phyloP scores from a whole-genome alignment of 108 stramenopile genomes.

The Aurantiochytrium sp. region DNA sequence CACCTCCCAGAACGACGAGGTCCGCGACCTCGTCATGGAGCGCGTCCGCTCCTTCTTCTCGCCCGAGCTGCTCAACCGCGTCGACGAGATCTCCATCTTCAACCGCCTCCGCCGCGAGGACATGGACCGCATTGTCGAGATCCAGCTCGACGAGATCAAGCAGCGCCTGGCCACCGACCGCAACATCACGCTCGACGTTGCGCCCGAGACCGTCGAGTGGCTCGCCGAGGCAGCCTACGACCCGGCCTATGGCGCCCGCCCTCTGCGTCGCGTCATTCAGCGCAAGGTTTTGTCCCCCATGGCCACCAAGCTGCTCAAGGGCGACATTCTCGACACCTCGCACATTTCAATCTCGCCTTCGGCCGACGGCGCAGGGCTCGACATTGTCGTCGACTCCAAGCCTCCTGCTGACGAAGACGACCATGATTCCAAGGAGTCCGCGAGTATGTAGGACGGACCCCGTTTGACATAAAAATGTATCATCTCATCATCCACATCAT shows the following conservation, averaged over 20 bases:
- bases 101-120: slow-evolving; percentile 71
- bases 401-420: not conserved
- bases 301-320: not conserved
- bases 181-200: slow-evolving; percentile 46
- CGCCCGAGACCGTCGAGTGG: slow-evolving; percentile 51
- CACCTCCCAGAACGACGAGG: slow-evolving; percentile 43
- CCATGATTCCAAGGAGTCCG: too few species aligned
- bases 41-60: slow-evolving; percentile 73
- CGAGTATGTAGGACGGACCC: too few species aligned
- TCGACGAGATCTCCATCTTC: slow-evolving; percentile 94
- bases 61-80: slow-evolving; percentile 96
- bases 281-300: slow-evolving; percentile 3
- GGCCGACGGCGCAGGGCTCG: not conserved
- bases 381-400: not conserved
- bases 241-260: slow-evolving; percentile 60
- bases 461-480: too few species aligned
- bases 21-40: slow-evolving; percentile 62
- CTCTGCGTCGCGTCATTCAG: slow-evolving; percentile 59
- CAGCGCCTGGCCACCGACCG: slow-evolving; percentile 47
- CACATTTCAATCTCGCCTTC: not conserved
- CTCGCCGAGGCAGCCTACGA: slow-evolving; percentile 53
- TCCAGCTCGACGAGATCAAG: slow-evolving; percentile 54
- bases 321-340: slow-evolving; percentile 15
- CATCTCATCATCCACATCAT: too few species aligned
- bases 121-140: slow-evolving; percentile 67